Base-by-base conservation (phyloP, 2,329 filamentous ascomycete species). In the Fusarium foetens region DNA sequence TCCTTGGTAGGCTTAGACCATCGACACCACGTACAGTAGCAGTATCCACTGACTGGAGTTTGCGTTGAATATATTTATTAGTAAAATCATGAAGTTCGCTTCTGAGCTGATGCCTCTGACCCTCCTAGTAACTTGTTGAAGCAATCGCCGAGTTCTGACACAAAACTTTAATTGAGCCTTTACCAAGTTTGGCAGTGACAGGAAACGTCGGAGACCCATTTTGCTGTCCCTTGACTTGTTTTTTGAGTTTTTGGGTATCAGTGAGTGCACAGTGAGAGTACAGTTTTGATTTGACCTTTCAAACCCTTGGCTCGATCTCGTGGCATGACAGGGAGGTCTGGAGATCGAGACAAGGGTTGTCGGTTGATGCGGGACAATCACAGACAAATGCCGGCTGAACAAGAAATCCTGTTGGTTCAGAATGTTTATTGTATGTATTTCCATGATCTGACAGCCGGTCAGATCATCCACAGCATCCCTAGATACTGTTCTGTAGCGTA, bases 291-390 rank as follows among this genome's bases (percentile, higher is more conserved):
- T 16, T 42, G 27, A 42, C 11, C 36, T 35, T 49, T 55, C 35
- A 23, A 36, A 33, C 25, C 43, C 62, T 65, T 59, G 72, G 39
- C 39, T 68, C 72, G 72, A 74, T 74, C 70, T 51, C 41, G 54
- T 29, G 39, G 52, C 43, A 25, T 27, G 60, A 62, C 72, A 73
- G 58, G 72, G 72, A 71, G 60, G 46, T 31, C 39, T 59, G 51
- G 54, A 63, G 70, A 75, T 75, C 72, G 72, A 68, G 70, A 57
- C 51, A 68, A 51, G 68, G 67, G 51, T 59, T 19, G n/a, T 66
- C 27, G 31, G 35, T 25, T 52, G 41, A 19, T 33, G 27, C n/a
- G 42, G 38, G 25, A 51, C 49, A 48, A 48, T 42, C 49, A 57
- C 25, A 45, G 49, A 45, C 55, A 41, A 61, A 38, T 41, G 36